phyloP scores from a whole-genome alignment of 306 rosid genomes.

The Begonia loranthoides region DNA sequence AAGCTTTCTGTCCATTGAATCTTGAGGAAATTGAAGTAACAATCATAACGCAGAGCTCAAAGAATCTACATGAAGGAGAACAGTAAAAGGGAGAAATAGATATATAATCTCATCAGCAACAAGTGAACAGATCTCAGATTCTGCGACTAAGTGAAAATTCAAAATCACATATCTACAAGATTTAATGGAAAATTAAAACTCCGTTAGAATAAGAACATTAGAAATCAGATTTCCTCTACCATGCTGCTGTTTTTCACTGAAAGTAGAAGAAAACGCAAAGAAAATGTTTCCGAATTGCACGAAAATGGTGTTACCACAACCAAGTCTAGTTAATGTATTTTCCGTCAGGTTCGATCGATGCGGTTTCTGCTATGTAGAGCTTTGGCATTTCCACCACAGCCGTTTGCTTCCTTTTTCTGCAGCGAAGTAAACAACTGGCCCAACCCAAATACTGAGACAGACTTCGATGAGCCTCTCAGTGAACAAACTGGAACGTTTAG shows the following conservation, averaged over 20 bases:
- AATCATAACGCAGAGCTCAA: background rate
- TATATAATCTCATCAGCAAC: too few species aligned
- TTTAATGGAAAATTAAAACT: background rate
- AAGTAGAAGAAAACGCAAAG: background rate
- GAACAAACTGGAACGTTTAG: constrained; percentile 91
- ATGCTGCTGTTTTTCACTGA: background rate
- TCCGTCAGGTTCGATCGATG: constrained; percentile 30
- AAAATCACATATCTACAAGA: too few species aligned
- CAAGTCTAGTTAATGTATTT: background rate
- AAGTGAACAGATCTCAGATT: too few species aligned
- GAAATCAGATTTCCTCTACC: background rate
- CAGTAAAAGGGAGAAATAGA: too few species aligned
- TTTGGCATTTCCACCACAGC: constrained; percentile 13
- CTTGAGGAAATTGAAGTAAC: background rate
- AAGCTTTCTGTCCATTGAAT: background rate
- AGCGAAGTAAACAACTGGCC: constrained; percentile 72
- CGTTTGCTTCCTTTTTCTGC: constrained; percentile 48
- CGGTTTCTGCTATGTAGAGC: constrained; percentile 28
- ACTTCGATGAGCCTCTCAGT: constrained; percentile 54
- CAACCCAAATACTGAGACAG: constrained; percentile 75
- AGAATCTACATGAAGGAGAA: too few species aligned
- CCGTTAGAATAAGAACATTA: background rate
- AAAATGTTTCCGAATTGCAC: constrained; percentile 5
- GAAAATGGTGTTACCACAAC: constrained; percentile 7
- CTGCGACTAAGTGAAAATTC: too few species aligned